Conservation (phyloP, 805 yeast genomes). For the Pichia scutulata region DNA sequence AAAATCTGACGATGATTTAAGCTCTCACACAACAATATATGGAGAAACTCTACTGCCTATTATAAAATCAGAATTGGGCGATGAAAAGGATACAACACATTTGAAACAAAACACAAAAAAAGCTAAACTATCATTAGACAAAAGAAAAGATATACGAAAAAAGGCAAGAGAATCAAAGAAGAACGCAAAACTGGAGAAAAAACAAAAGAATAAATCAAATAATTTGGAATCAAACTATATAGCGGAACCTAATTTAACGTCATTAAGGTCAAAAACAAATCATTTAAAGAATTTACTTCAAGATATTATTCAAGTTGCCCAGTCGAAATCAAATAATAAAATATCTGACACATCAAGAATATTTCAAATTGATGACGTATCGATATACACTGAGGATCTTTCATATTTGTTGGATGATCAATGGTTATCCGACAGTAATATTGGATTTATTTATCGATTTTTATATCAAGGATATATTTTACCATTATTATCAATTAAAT, state of each 20-base stretch:
- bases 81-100: neutral
- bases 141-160: conserved; percentile 1
- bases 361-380: conserved; percentile 47
- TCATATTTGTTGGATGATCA: conserved; percentile 52
- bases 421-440: conserved; percentile 69
- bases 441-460: conserved; percentile 54
- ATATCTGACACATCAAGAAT: conserved; percentile 11
- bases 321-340: neutral
- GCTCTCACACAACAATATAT: conserved; percentile 6
- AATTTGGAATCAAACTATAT: neutral
- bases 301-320: neutral
- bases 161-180: conserved; percentile 4
- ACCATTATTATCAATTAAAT: conserved; percentile 22
- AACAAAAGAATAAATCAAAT: neutral
- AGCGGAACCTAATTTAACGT: neutral
- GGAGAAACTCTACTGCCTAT: neutral
- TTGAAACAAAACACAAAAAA: neutral
- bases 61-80: neutral
- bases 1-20: neutral
- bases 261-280: neutral
- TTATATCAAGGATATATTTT: conserved; percentile 30
- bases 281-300: neutral
- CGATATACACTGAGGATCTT: conserved; percentile 52
- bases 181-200: conserved; percentile 1
- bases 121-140: neutral